These are phyloP conservation scores for Tuctoria greenei DNA, from an alignment of 176 grass and related monocot genomes.

Conservation along the genomic window DNA sequence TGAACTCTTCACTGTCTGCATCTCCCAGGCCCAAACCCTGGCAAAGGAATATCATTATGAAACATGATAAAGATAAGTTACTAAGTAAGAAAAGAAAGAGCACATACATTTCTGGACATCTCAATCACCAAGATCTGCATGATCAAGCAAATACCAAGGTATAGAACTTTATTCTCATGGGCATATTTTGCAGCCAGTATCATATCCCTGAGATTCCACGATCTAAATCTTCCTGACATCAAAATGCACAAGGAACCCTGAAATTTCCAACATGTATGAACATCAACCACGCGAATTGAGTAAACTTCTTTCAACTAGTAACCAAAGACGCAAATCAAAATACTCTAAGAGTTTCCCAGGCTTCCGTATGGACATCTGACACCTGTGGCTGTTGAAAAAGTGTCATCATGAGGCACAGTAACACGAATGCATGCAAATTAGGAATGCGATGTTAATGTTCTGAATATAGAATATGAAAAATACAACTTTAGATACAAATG, in stretches of 20 bases:
- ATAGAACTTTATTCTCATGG: constrained; percentile 91
- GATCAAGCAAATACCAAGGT: constrained; percentile 98
- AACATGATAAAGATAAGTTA: constrained; percentile 15
- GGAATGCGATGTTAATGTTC: neutral
- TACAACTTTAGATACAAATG: neutral
- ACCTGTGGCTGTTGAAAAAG: constrained; percentile 57
- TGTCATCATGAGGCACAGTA: neutral
- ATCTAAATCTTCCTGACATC: constrained; percentile 91
- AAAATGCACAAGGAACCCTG: constrained; percentile 89
- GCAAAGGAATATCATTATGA: constrained; percentile 21
- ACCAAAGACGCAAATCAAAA: neutral
- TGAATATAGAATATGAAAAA: neutral
- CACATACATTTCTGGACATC: constrained; percentile 78
- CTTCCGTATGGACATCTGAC: constrained; percentile 68
- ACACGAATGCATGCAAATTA: neutral
- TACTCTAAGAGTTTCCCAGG: constrained; percentile 82
- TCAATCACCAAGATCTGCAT: constrained; percentile 99
- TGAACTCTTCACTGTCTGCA: constrained; percentile 97
- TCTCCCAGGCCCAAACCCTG: constrained; percentile 67
- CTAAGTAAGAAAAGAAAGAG: constrained; percentile 25
- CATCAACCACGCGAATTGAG: neutral
- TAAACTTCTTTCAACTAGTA: constrained; percentile 18
- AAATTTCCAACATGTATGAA: constrained; percentile 25
- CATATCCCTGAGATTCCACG: constrained; percentile 96
- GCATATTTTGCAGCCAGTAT: constrained; percentile 96